These are phyloP conservation scores for Russula olivacea DNA, from an alignment of 768 basidiomycete genomes.

Conservation along the genomic window DNA sequence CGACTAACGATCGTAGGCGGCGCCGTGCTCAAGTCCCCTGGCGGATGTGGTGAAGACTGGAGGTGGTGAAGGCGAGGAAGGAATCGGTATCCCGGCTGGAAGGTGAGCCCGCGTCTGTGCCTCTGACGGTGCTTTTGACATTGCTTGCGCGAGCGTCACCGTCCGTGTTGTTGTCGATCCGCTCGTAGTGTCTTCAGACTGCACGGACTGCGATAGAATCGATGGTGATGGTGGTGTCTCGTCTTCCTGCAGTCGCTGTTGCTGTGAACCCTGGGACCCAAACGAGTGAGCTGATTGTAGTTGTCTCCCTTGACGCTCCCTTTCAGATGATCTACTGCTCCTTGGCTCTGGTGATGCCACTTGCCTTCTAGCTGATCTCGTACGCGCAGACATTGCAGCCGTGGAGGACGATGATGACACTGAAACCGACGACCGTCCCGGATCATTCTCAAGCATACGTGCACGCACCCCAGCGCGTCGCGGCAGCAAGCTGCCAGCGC, in stretches of 20 bases:
- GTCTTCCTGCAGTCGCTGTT: background rate
- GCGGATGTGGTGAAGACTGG: background rate
- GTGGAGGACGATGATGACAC: background rate
- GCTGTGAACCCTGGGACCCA: conserved; percentile 14
- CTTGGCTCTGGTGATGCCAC: conserved; percentile 5
- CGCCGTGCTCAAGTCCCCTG: background rate
- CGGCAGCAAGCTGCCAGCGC: no score
- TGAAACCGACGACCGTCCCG: conserved; percentile 1
- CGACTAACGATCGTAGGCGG: background rate
- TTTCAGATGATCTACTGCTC: background rate
- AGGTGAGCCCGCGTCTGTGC: conserved; percentile 22
- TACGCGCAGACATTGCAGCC: background rate
- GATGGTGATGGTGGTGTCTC: conserved; percentile 21
- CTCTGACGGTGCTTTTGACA: conserved; percentile 2
- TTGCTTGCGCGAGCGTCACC: background rate
- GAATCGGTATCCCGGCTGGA: no score
- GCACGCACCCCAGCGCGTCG: conserved; percentile 20
- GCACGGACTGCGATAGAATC: conserved; percentile 23
- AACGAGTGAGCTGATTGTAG: background rate
- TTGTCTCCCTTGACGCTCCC: conserved; percentile 11
- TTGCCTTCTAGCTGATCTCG: conserved; percentile 2
- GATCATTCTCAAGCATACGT: conserved; percentile 3
- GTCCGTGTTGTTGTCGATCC: conserved; percentile 11
- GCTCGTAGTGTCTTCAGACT: conserved; percentile 17
- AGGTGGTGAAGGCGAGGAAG: background rate